Evolutionary conservation across 2,329 filamentous ascomycete species (phyloP).

Genomic region (Aspergillus ochraceus): DNA sequence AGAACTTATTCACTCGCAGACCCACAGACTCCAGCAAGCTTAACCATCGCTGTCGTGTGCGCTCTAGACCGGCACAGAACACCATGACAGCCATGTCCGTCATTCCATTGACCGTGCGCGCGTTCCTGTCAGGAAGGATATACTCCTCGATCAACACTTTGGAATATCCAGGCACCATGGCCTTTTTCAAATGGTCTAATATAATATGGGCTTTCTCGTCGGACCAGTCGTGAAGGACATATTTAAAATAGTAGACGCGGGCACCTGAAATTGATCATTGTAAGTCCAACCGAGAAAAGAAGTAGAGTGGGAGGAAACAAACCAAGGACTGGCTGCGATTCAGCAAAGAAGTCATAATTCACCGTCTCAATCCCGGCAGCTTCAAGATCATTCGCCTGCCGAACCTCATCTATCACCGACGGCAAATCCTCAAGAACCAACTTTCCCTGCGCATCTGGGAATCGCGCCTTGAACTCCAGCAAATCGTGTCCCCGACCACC

Average conservation of each 20-base stretch:
- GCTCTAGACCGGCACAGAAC: constrained; percentile 24
- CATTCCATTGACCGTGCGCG: constrained; percentile 16
- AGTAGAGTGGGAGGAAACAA: background rate
- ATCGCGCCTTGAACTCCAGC: constrained; percentile 33
- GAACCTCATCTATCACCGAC: constrained; percentile 31
- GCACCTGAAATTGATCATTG: constrained; percentile 20
- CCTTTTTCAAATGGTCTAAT: constrained; percentile 20
- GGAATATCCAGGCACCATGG: constrained; percentile 24
- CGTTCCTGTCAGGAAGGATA: constrained; percentile 25
- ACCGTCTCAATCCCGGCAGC: constrained; percentile 11
- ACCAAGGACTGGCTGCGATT: constrained; percentile 16
- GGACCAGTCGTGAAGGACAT: constrained; percentile 35
- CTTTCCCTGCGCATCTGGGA: constrained; percentile 38
- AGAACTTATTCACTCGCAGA: constrained; percentile 18
- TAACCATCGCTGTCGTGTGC: constrained; percentile 21
- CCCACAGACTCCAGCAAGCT: constrained; percentile 19
- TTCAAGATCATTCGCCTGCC: constrained; percentile 8
- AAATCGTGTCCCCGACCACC: constrained; percentile 44
- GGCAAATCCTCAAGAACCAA: constrained; percentile 51
- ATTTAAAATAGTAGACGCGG: constrained; percentile 32
- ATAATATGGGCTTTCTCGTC: constrained; percentile 25
- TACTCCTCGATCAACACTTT: constrained; percentile 28
- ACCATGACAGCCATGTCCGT: constrained; percentile 29
- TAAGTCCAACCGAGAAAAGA: background rate
- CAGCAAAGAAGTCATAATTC: constrained; percentile 17